phyloP scores from a whole-genome alignment of 2,329 filamentous ascomycete genomes.

The Microdochium paspali region DNA sequence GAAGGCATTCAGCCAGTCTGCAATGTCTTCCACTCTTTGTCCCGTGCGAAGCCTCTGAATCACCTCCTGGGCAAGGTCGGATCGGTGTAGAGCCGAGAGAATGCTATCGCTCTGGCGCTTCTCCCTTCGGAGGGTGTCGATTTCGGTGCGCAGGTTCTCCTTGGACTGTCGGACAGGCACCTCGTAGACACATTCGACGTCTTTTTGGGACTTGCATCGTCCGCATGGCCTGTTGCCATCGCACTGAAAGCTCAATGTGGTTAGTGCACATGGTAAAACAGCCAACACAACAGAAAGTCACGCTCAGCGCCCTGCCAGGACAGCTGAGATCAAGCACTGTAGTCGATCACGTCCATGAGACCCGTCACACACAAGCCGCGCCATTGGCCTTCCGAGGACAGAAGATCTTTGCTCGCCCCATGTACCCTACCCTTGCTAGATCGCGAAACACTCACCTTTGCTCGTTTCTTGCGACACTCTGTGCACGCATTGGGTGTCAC shows the following conservation, averaged over 20 bases:
- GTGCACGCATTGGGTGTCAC: conserved; percentile 53
- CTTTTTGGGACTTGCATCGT: conserved; percentile 44
- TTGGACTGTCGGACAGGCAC: conserved; percentile 55
- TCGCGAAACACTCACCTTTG: conserved; percentile 27
- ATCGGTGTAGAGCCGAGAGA: conserved; percentile 40
- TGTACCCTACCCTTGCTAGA: too few species aligned
- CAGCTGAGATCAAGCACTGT: too few species aligned
- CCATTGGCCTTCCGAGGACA: too few species aligned
- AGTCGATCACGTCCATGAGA: too few species aligned
- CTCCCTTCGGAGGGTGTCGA: conserved; percentile 44
- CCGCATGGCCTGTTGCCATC: conserved; percentile 48
- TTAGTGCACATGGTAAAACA: too few species aligned
- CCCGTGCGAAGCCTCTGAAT: conserved; percentile 42
- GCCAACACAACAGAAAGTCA: too few species aligned
- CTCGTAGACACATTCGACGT: conserved; percentile 51
- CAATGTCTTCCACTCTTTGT: conserved; percentile 44
- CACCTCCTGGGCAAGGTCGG: conserved; percentile 44
- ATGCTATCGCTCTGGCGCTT: conserved; percentile 47
- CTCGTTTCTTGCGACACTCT: conserved; percentile 52
- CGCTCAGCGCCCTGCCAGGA: too few species aligned
- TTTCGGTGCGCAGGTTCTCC: conserved; percentile 49
- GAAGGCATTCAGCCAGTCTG: conserved; percentile 35
- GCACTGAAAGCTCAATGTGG: conserved; percentile 29
- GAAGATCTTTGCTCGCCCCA: too few species aligned
- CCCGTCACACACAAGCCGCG: too few species aligned